phyloP scores from a whole-genome alignment of 306 rosid genomes.

The Citrullus mucosospermus region DNA sequence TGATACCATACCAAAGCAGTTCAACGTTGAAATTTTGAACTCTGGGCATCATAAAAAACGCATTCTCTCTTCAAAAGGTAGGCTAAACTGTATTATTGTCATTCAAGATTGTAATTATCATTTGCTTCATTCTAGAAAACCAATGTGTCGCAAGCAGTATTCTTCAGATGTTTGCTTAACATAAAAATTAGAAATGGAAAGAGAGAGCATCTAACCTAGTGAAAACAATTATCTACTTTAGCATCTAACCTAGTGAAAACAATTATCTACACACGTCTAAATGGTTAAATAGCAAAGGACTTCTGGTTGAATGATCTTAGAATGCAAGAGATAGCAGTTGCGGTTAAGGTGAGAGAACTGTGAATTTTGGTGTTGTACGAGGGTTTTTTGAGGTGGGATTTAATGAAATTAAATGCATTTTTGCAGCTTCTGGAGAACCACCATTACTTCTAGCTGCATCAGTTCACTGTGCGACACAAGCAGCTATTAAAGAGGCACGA shows the following conservation, averaged over 20 bases:
- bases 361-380: neutral
- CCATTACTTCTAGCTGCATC: constrained; percentile 75
- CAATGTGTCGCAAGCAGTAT: too few relatives aligned
- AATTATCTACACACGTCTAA: neutral
- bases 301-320: neutral
- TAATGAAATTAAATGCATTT: constrained; percentile 1
- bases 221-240: neutral
- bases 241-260: neutral
- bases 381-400: neutral
- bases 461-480: constrained; percentile 74
- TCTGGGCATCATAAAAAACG: constrained; percentile 66
- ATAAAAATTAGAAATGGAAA: neutral
- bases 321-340: neutral
- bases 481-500: constrained; percentile 63
- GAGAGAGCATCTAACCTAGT: neutral
- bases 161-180: neutral
- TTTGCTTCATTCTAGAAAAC: neutral
- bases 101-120: neutral
- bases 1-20: constrained; percentile 71
- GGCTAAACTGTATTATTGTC: neutral
- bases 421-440: constrained; percentile 92
- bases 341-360: neutral
- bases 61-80: constrained; percentile 89
- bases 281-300: neutral
- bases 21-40: constrained; percentile 70